These are phyloP conservation scores for Phialophora expanda DNA, from an alignment of 2,329 filamentous ascomycete genomes.

Conservation along the genomic window DNA sequence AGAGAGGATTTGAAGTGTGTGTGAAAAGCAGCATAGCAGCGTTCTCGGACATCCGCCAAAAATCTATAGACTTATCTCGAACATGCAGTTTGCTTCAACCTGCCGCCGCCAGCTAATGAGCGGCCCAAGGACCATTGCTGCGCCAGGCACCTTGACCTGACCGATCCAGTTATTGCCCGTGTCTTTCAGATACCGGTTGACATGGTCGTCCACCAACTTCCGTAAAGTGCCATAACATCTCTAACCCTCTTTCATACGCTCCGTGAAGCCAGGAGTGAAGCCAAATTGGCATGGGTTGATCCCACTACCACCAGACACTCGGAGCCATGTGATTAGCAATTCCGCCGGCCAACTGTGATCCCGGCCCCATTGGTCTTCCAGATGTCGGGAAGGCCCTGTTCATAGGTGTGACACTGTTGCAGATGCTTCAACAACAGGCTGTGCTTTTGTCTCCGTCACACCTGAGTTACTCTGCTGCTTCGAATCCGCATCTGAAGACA, in stretches of 20 bases:
- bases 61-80: slow-evolving; percentile 21
- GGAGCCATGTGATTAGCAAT: not conserved
- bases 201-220: not conserved
- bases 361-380: not conserved
- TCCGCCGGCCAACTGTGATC: not conserved
- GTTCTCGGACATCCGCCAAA: slow-evolving; percentile 13
- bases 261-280: not conserved
- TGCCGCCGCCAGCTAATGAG: slow-evolving; percentile 9
- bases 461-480: slow-evolving; percentile 12
- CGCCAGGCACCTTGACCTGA: not conserved
- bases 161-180: not conserved
- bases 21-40: slow-evolving; percentile 2
- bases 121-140: not conserved
- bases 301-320: not conserved
- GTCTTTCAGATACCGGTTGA: not conserved
- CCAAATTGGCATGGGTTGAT: not conserved
- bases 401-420: slow-evolving; percentile 26
- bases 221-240: not conserved
- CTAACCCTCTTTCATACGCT: not conserved
- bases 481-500: slow-evolving; percentile 21
- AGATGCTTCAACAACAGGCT: slow-evolving; percentile 18
- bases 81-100: slow-evolving; percentile 16
- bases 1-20: slow-evolving; percentile 1
- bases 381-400: not conserved
- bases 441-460: slow-evolving; percentile 14